Percentiles rank a stretch among this genome's conserved stretches.
Evolutionary conservation across 1,139 yeast species (phyloP).

Genomic region (Yamadazyma siamensis): DNA sequence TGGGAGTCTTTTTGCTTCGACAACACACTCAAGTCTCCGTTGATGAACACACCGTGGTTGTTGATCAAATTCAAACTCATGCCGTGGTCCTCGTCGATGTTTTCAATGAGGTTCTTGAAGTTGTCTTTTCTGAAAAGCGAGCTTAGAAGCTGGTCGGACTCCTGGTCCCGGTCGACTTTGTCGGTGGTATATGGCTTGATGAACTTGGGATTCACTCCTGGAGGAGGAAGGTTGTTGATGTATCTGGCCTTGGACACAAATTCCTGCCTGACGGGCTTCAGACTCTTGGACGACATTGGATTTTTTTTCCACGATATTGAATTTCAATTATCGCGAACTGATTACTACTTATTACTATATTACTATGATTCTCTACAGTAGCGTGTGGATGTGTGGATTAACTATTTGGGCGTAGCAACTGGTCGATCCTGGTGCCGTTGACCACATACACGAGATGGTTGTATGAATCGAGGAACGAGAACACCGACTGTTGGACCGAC

Average conservation of each 20-base stretch:
- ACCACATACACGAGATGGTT: constrained; percentile 13
- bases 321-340: background rate
- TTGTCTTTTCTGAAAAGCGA: constrained; percentile 77
- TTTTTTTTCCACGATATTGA: too few species aligned
- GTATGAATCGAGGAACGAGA: constrained; percentile 10
- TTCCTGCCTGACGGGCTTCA: constrained; percentile 65
- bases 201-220: constrained; percentile 87
- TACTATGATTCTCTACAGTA: background rate
- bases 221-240: constrained; percentile 87
- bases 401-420: too few species aligned
- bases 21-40: constrained; percentile 49
- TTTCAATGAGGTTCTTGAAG: constrained; percentile 59
- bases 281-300: constrained; percentile 30
- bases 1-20: constrained; percentile 15
- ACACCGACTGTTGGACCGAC: constrained; percentile 6
- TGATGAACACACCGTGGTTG: constrained; percentile 67
- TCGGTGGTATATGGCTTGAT: constrained; percentile 51
- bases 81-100: constrained; percentile 71
- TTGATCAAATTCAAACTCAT: constrained; percentile 74
- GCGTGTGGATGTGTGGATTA: too few species aligned
- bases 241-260: constrained; percentile 85
- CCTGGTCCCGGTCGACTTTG: constrained; percentile 38
- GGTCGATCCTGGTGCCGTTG: too few species aligned
- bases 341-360: background rate
- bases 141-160: constrained; percentile 63